Base-by-base conservation (phyloP, 352 stramenopile genomes). In the Aphanomyces invadans region DNA sequence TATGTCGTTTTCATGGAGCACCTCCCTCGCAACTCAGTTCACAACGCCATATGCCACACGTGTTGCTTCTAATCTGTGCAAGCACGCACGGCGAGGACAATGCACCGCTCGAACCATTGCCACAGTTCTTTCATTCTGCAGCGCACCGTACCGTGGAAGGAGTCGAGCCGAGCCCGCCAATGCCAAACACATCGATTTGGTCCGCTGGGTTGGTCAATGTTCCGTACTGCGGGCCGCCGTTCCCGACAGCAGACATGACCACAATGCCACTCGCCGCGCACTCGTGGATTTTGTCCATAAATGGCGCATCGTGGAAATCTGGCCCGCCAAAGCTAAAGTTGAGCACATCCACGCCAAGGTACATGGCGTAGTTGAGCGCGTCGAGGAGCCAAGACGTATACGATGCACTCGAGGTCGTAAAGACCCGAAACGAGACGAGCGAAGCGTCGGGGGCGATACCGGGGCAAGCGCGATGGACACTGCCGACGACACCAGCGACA, bases 361-460 rank as follows among this genome's bases (percentile, higher is more conserved):
- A 91, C 4, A 95, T 62, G 19, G 86, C 83, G 68, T 94, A 95
- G 64, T 96, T 96, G 71, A 96, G 93, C 4, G 87, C 88, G 57
- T 96, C 88, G 3, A 95, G 75, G 70, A 95, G 95, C 88, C 87
- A 96, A 12, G 87, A 92, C 26, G 88, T 96, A 65, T 93, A 96
- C 26, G 83, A 92, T 31, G 93, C 70, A 59, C 92, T 85, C 15
- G 90, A 73, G n/a, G 73, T 78, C 7, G 83, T 95, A 72, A 96
- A 96, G 64, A 93, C 90, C 25, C 83, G 78, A 21, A 95, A 95
- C 32, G 92, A 76, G 32, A 82, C 88, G 28, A 96, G 64, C 44
- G 89, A 73, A 11, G 80, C 79, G 46, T 91, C 81, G 0, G 87
- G 88, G 9, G 88, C 87, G 52, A 95, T 78, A 0, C 87, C 88